These are phyloP conservation scores for Pleomassaria siparia DNA, from an alignment of 2,329 filamentous ascomycete species.

Conservation along the genomic window DNA sequence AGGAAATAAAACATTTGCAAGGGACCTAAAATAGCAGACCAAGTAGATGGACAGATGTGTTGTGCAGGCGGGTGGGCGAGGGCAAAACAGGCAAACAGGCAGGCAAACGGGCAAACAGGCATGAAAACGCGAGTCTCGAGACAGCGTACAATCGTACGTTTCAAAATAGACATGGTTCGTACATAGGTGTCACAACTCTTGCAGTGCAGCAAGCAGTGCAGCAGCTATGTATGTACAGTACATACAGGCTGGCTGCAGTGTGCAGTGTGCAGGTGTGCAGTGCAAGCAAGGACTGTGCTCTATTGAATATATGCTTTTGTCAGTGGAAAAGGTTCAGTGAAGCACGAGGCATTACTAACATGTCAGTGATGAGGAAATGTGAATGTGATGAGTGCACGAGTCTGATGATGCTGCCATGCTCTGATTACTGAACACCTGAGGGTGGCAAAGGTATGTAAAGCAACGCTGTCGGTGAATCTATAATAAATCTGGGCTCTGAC, in stretches of 20 bases:
- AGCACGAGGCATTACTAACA: slow-evolving; percentile 12
- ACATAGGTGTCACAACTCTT: slow-evolving; percentile 5
- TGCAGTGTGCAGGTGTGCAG: background rate
- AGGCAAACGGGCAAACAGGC: slow-evolving; percentile 14
- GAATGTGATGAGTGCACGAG: slow-evolving; percentile 13
- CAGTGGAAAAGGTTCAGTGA: slow-evolving; percentile 3
- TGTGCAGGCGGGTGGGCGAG: slow-evolving; percentile 21
- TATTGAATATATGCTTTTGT: slow-evolving; percentile 7
- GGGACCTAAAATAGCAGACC: background rate
- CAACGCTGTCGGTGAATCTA: slow-evolving; percentile 31
- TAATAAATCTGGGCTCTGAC: slow-evolving; percentile 31
- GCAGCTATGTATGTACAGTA: no score
- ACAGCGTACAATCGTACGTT: slow-evolving; percentile 15
- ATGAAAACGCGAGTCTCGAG: slow-evolving; percentile 12
- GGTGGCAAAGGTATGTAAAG: slow-evolving; percentile 4
- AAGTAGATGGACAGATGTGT: slow-evolving; percentile 8
- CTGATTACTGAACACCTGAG: slow-evolving; percentile 21
- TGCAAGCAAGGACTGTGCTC: no score
- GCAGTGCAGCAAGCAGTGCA: no score
- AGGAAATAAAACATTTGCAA: background rate
- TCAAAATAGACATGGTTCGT: no score
- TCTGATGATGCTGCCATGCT: slow-evolving; percentile 27
- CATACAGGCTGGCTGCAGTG: background rate
- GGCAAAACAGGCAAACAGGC: no score
- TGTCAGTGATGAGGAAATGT: slow-evolving; percentile 15